Base-by-base conservation (phyloP, 1,284 basidiomycete genomes). In the Sparassis latifolia region DNA sequence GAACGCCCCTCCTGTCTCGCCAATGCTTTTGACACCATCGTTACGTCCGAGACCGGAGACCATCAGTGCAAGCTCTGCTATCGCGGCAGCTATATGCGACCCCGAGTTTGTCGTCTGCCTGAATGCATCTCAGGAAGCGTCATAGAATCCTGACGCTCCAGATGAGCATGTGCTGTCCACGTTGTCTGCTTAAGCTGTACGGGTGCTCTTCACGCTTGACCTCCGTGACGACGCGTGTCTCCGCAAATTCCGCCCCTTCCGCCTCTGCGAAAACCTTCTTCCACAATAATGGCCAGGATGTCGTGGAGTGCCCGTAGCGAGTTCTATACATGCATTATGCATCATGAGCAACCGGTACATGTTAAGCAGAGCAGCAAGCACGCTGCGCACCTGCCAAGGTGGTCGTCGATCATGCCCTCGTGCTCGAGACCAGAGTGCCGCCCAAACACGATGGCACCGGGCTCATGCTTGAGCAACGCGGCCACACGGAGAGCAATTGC, bases 401-500 rank as follows among this genome's bases (percentile, higher is more conserved):
- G 58, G 40, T 68, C 66, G 29, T 67, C 56, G 28, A 67, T 64
- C 10, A 55, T 48, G 2, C 65, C 64, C 30, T 57, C 65, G 43
- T 61, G 42, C 31, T 51, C 50, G n/a, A 63, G 29, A 2, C 64
- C 67, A 44, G 62, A 62, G 48, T 70, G 68, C 33, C 67, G 45
- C 2, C 68, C 68, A 47, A 70, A 70, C 0, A 66, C 51, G 12
- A 66, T 43, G 0, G 60, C 54, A 1, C 66, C 65, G 1, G 55
- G 49, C 7, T 47, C 37, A 7, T 57, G 51, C 46, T 62, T 63
- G 27, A 67, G 29, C 3, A 70, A 54, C 9, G 40, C 51, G 2
- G 57, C 64, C 6, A 70, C 53, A 4, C 68, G 59, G 4, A 63
- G 42, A 0, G 68, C 68, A 10, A 70, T 61, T 5, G 57, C 60